These are phyloP conservation scores for Wickerhamomyces subpelliculosus DNA, from an alignment of 805 yeast species.

Conservation along the genomic window DNA sequence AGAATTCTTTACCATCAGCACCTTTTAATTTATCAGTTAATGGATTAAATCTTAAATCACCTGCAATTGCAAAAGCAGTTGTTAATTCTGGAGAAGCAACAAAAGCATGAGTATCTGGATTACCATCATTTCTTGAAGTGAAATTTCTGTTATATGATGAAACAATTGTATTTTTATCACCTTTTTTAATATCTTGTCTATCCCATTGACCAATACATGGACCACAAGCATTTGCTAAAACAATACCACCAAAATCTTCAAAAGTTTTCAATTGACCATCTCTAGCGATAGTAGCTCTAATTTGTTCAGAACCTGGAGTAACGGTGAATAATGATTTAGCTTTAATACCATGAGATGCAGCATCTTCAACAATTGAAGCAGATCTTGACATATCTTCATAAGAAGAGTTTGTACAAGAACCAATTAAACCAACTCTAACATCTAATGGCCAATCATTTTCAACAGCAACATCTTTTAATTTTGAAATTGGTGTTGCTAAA, in stretches of 20 bases:
- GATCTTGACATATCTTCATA: constrained; percentile 98
- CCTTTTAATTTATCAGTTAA: constrained; percentile 83
- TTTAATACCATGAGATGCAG: constrained; percentile 84
- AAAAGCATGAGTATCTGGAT: constrained; percentile 94
- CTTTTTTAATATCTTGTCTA: constrained; percentile 85
- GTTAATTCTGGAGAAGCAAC: constrained; percentile 96
- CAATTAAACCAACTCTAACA: constrained; percentile 91
- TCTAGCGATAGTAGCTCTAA: constrained; percentile 95
- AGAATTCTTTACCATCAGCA: constrained; percentile 85
- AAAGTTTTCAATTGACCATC: constrained; percentile 89
- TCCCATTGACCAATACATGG: constrained; percentile 99
- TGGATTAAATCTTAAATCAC: constrained; percentile 96
- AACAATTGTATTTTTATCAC: constrained; percentile 93
- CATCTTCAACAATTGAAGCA: constrained; percentile 86
- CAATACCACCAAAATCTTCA: constrained; percentile 88
- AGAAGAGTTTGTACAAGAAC: constrained; percentile 98
- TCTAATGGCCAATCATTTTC: constrained; percentile 89
- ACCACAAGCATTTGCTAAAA: constrained; percentile 97
- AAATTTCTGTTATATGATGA: constrained; percentile 98
- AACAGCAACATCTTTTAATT: constrained; percentile 76
- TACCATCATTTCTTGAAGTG: constrained; percentile 97
- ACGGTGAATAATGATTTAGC: constrained; percentile 89
- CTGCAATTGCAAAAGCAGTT: constrained; percentile 92
- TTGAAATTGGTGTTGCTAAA: constrained; percentile 79
- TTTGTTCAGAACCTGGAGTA: constrained; percentile 98